Percentiles rank a stretch among this genome's conserved stretches.
Conservation (phyloP, 768 basidiomycete species). For the Dentipellis fragilis region DNA sequence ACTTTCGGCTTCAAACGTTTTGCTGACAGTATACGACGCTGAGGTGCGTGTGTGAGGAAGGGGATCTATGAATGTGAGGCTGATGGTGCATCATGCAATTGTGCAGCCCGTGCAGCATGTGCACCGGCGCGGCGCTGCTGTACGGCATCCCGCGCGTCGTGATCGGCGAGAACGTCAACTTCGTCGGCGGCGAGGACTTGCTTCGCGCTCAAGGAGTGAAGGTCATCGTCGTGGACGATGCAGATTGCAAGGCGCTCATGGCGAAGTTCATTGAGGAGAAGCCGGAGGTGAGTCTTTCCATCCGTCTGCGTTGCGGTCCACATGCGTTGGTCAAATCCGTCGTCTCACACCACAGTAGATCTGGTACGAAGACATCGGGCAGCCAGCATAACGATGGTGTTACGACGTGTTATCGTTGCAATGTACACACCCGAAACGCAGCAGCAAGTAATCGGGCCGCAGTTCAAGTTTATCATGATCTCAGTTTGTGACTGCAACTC, state of each 20-base stretch:
- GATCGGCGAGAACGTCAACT: conserved; percentile 52
- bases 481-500: no score
- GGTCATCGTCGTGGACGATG: conserved; percentile 27
- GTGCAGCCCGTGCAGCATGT: conserved; percentile 54
- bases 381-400: no score
- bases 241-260: conserved; percentile 48
- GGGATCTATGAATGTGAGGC: not conserved
- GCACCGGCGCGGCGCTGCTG: conserved; percentile 50
- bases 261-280: conserved; percentile 41
- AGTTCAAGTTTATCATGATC: no score
- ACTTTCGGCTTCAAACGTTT: not conserved
- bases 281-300: conserved; percentile 34
- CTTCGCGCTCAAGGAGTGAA: conserved; percentile 45
- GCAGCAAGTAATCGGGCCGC: no score
- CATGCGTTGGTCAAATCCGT: conserved; percentile 4
- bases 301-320: not conserved
- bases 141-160: conserved; percentile 59
- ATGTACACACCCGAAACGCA: no score
- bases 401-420: no score
- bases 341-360: conserved; percentile 22
- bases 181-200: conserved; percentile 43
- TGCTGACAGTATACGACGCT: conserved; percentile 28
- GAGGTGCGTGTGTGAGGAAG: conserved; percentile 16
- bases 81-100: conserved; percentile 11
- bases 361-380: conserved; percentile 58